Conservation (phyloP, 441 rosid species). For the Adansonia gregorii region DNA sequence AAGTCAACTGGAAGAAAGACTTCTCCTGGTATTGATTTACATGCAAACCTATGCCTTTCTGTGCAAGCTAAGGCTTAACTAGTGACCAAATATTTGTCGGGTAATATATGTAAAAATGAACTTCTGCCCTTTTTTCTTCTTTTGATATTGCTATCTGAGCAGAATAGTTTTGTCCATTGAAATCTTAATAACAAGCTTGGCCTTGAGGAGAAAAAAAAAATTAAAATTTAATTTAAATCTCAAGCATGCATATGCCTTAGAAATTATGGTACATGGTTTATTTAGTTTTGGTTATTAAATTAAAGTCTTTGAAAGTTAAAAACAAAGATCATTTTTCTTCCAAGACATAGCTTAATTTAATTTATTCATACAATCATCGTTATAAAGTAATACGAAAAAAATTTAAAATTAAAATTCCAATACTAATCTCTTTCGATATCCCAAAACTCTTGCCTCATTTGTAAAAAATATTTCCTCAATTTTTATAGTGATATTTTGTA, state of each 20-base stretch:
- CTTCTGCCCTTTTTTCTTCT: neutral
- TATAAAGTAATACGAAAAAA: no score
- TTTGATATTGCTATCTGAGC: conserved; percentile 8
- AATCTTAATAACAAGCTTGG: neutral
- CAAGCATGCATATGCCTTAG: neutral
- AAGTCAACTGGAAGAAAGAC: conserved; percentile 78
- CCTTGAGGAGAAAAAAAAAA: neutral
- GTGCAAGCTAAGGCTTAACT: neutral
- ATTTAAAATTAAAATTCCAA: no score
- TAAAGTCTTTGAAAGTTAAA: neutral
- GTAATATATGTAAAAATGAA: neutral
- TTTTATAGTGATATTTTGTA: neutral
- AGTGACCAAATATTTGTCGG: neutral
- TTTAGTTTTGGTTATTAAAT: neutral
- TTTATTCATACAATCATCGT: no score
- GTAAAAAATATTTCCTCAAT: neutral
- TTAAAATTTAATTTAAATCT: neutral
- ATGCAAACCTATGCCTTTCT: neutral
- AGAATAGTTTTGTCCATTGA: conserved; percentile 17
- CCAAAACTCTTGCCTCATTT: neutral
- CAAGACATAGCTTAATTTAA: neutral
- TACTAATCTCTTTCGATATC: no score
- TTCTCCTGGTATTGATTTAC: conserved; percentile 55
- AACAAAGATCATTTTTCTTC: neutral
- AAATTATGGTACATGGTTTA: neutral